These are phyloP conservation scores for Fonsecaea nubica DNA, from an alignment of 2,329 filamentous ascomycete genomes.

Conservation along the genomic window DNA sequence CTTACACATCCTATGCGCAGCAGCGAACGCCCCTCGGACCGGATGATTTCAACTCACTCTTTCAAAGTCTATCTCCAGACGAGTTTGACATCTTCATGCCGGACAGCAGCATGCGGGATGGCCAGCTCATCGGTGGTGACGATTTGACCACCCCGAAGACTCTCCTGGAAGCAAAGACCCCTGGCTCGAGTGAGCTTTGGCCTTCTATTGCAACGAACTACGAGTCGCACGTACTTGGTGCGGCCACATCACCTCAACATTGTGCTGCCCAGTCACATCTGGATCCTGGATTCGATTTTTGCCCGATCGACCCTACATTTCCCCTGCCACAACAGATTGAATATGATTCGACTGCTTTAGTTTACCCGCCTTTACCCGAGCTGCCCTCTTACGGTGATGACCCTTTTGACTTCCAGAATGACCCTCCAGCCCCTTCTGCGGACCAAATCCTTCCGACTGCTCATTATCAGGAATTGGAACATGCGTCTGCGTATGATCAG, in stretches of 20 bases:
- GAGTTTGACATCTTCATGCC: background rate
- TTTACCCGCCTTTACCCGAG: conserved; percentile 23
- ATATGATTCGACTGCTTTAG: background rate
- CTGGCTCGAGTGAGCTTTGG: conserved; percentile 2
- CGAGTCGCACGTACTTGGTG: background rate
- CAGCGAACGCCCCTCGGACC: background rate
- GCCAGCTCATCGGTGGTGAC: conserved; percentile 5
- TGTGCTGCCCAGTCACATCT: background rate
- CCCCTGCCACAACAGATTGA: conserved; percentile 2
- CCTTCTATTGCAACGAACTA: background rate
- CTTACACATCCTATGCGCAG: background rate
- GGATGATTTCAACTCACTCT: background rate
- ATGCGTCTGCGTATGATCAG: background rate
- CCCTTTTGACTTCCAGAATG: background rate
- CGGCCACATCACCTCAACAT: background rate
- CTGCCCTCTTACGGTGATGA: conserved; percentile 7
- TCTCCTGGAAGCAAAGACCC: conserved; percentile 11
- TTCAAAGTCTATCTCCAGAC: background rate
- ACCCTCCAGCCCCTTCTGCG: background rate
- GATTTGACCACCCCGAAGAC: conserved; percentile 15
- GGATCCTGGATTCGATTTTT: background rate
- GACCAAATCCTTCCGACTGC: background rate
- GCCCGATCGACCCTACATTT: conserved; percentile 6
- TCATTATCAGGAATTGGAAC: conserved; percentile 1
- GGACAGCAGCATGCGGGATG: conserved; percentile 11